Evolutionary conservation across 306 rosid genomes (phyloP).

Genomic region (Canavalia gladiata): DNA sequence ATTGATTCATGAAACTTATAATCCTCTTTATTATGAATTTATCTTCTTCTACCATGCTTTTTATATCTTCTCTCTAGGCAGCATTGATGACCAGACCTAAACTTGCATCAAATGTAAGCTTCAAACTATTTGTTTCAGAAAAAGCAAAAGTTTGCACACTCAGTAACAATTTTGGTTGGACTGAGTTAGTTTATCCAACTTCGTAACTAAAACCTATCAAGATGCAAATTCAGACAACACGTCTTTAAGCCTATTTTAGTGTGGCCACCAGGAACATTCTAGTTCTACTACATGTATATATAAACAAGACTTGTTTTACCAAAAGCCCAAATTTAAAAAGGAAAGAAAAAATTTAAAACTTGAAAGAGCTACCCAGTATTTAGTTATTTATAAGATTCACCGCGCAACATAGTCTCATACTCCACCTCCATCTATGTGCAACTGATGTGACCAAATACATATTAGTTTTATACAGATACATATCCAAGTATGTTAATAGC

Average conservation of each 20-base stretch:
- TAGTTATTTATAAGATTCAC: not conserved
- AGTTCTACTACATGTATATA: not conserved
- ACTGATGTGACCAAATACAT: not conserved
- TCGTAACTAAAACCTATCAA: not conserved
- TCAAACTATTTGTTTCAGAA: not conserved
- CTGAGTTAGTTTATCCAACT: constrained; percentile 6
- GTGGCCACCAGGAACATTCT: constrained; percentile 14
- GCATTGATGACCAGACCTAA: constrained; percentile 30
- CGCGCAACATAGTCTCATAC: not conserved
- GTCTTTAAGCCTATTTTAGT: not conserved
- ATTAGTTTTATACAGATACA: not conserved
- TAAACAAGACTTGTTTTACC: not conserved
- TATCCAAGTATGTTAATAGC: not conserved
- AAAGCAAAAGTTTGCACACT: not conserved
- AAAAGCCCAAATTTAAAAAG: not conserved
- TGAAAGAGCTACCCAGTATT: not conserved
- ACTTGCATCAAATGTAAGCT: not conserved
- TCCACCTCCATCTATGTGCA: not conserved
- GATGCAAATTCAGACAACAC: not conserved
- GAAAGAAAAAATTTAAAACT: not conserved
- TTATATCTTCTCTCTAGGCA: not conserved
- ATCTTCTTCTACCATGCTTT: constrained; percentile 17
- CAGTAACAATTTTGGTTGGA: constrained; percentile 6
- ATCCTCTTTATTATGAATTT: constrained; percentile 2
- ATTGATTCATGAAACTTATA: constrained; percentile 12